Percentiles rank a stretch among this genome's conserved stretches.
These are phyloP conservation scores for Daedalea quercina DNA, from an alignment of 768 basidiomycete genomes.

Conservation along the genomic window DNA sequence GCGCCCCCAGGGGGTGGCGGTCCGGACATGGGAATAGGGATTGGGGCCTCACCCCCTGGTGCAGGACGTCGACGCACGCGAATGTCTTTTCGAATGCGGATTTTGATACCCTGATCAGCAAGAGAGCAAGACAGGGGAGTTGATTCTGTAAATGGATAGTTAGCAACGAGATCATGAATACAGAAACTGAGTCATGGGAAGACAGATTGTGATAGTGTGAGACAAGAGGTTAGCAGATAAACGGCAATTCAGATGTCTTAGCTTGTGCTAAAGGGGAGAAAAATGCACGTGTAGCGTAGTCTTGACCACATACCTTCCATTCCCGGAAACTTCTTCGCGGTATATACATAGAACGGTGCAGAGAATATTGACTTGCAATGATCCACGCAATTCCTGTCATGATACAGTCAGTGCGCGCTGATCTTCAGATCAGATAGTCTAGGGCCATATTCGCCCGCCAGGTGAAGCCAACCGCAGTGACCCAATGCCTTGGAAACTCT, in stretches of 20 bases:
- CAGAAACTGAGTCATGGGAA: neutral
- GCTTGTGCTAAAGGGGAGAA: neutral
- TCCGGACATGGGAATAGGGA: constrained; percentile 17
- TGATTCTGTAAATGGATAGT: constrained; percentile 47
- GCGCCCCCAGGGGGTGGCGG: constrained; percentile 11
- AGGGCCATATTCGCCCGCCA: no score
- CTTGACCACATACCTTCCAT: constrained; percentile 68
- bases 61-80: constrained; percentile 70
- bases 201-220: no score
- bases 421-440: neutral
- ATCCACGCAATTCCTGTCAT: constrained; percentile 42
- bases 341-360: constrained; percentile 88
- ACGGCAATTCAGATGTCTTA: no score
- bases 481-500: no score
- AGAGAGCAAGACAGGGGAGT: constrained; percentile 84
- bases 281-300: neutral
- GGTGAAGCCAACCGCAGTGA: no score
- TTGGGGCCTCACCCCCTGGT: constrained; percentile 23
- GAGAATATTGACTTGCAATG: constrained; percentile 91
- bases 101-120: constrained; percentile 95
- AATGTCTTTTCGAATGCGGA: constrained; percentile 88
- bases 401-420: constrained; percentile 3
- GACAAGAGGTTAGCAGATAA: no score
- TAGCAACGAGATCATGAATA: no score
- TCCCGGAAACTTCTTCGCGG: constrained; percentile 94